phyloP scores from a whole-genome alignment of 2,329 filamentous ascomycete species.

The Endoconidiophora laricicola region DNA sequence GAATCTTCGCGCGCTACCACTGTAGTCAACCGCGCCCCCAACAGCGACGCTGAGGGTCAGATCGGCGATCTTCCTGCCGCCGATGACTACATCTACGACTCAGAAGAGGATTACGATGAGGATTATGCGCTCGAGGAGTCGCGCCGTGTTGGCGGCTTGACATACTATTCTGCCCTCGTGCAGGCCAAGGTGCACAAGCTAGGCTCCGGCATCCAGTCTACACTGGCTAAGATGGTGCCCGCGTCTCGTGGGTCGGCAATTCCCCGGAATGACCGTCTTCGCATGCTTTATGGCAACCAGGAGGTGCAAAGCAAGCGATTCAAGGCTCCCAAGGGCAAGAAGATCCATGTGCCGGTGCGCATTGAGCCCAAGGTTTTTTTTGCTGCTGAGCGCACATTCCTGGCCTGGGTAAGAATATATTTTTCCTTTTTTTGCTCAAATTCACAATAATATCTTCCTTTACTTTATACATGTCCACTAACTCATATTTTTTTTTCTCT shows the following conservation, averaged over 20 bases:
- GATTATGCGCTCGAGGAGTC: slow-evolving; percentile 64
- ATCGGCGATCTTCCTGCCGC: slow-evolving; percentile 43
- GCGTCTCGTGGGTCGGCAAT: slow-evolving; percentile 38
- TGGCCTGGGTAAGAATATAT: slow-evolving; percentile 58
- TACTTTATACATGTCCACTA: slow-evolving; percentile 8
- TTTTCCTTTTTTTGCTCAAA: neutral
- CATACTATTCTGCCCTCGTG: slow-evolving; percentile 46
- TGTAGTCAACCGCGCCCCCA: slow-evolving; percentile 9
- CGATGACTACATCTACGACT: slow-evolving; percentile 75
- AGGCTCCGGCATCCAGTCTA: slow-evolving; percentile 1
- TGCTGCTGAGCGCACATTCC: slow-evolving; percentile 86
- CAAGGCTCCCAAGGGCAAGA: slow-evolving; percentile 66
- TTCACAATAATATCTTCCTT: neutral
- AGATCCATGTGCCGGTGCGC: slow-evolving; percentile 87
- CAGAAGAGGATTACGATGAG: slow-evolving; percentile 58
- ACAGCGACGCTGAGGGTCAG: slow-evolving; percentile 64
- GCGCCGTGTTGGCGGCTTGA: slow-evolving; percentile 55
- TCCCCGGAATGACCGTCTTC: slow-evolving; percentile 37
- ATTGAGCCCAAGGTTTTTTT: slow-evolving; percentile 98
- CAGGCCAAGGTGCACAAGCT: slow-evolving; percentile 8
- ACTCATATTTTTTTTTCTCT: slow-evolving; percentile 12
- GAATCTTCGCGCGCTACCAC: slow-evolving; percentile 13
- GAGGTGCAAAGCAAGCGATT: slow-evolving; percentile 43
- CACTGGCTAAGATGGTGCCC: slow-evolving; percentile 27
- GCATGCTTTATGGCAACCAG: slow-evolving; percentile 36